Base-by-base conservation (phyloP, 495 filamentous ascomycete genomes). In the Penicillium pulvis region DNA sequence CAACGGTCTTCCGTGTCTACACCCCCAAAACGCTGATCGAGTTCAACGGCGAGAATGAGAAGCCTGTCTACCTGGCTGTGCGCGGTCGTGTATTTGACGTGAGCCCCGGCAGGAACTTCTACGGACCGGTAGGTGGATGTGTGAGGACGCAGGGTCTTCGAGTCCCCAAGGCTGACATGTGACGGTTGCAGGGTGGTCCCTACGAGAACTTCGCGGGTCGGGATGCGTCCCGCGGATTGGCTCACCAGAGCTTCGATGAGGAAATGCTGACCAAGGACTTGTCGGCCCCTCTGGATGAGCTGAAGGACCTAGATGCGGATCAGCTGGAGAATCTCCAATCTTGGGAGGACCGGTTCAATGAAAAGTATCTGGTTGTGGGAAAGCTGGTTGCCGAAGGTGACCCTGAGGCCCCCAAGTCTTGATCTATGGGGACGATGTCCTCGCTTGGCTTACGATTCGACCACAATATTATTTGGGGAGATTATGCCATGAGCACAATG, bases 321-420 rank as follows among this genome's bases (percentile, higher is more conserved):
- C 86, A 97, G 80, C 78, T 88, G 74, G 91, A 92, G 68, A 88
- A 91, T 44, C 74, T 98, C 71, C 80, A 81, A 69, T 90, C 88
- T 7, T 98, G 94, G 94, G 92, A 96, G 76, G 91, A 92, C 68
- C 81, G 92, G 58, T 98, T 98, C 77, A 73, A 75, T 33, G 91
- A 93, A 74, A 98, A 98, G 79, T 98, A 98, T 75, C 74, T 97
- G 33, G 83, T 98, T 10, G 91, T 98, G 17, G 94, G 94, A n/a
- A 89, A 85, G 76, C 72, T 98, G 67, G 92, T 98, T 41, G 78
- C 88, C 6, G 86, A 88, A 65, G 83, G 82, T 10, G 83, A 85
- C 60, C 74, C 81, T 24, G 83, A 87, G 53, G 83, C 78, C 20
- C 67, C 72, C 8, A 70, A 67, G 55, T 62, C 73, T 26, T 77